phyloP scores from a whole-genome alignment of 441 rosid genomes.

The Euphorbia celastroides region DNA sequence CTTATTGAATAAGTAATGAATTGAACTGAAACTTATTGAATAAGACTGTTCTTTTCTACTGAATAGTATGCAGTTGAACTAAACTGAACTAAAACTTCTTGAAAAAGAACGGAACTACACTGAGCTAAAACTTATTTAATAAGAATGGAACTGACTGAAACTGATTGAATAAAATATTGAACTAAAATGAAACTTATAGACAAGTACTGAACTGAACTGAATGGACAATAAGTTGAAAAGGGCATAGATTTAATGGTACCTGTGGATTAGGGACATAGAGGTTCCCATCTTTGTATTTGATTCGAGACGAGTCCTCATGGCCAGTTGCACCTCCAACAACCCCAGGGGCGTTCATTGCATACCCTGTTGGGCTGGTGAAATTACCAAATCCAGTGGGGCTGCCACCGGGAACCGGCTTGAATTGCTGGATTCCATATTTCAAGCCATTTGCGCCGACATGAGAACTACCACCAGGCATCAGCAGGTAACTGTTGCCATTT shows the following conservation, averaged over 20 bases:
- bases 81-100: too few relatives aligned
- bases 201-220: neutral
- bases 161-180: neutral
- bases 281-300: slow-evolving; percentile 77
- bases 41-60: too few relatives aligned
- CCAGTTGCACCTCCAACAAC: slow-evolving; percentile 65
- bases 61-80: too few relatives aligned
- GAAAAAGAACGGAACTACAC: too few relatives aligned
- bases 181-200: neutral
- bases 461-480: slow-evolving; percentile 86
- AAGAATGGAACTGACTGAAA: too few relatives aligned
- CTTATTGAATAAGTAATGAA: too few relatives aligned
- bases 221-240: too few relatives aligned
- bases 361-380: slow-evolving; percentile 60
- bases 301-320: slow-evolving; percentile 77
- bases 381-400: slow-evolving; percentile 79
- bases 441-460: slow-evolving; percentile 66
- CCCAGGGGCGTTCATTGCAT: slow-evolving; percentile 66
- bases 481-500: slow-evolving; percentile 68
- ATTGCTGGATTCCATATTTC: slow-evolving; percentile 89
- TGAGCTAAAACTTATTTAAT: too few relatives aligned
- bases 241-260: too few relatives aligned
- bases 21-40: too few relatives aligned
- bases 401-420: slow-evolving; percentile 66
- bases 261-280: slow-evolving; percentile 77